A percentile compares a stretch with the other conserved stretches of the same genome.
Conservation (phyloP, 345 rosid genomes). For the Limnanthes douglasii region DNA sequence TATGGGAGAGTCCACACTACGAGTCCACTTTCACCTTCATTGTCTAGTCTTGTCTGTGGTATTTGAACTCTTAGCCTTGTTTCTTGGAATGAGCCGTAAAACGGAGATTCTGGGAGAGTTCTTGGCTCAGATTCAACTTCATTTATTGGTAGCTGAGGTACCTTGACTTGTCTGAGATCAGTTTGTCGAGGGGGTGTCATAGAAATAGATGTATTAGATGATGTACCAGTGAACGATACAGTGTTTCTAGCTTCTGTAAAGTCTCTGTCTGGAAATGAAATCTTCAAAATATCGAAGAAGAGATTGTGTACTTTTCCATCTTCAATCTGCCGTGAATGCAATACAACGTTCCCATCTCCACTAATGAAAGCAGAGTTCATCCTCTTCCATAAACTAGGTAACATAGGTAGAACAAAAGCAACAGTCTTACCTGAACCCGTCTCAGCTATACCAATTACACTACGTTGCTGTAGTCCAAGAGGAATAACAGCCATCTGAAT, state of each 20-base stretch:
- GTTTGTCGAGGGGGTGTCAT: slow-evolving; percentile 38
- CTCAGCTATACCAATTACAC: slow-evolving; percentile 90
- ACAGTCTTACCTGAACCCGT: slow-evolving; percentile 98
- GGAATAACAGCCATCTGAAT: slow-evolving; percentile 95
- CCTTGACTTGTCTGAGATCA: slow-evolving; percentile 44
- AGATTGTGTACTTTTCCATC: slow-evolving; percentile 95
- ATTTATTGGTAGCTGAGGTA: slow-evolving; percentile 28
- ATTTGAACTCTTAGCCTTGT: slow-evolving; percentile 52
- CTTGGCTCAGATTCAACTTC: slow-evolving; percentile 47
- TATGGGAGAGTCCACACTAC: too few relatives aligned
- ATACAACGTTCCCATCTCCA: slow-evolving; percentile 49
- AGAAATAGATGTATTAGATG: slow-evolving; percentile 28
- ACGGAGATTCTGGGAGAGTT: too few relatives aligned
- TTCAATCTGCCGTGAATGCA: slow-evolving; percentile 87
- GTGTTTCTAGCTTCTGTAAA: slow-evolving; percentile 69
- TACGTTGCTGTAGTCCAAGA: slow-evolving; percentile 80
- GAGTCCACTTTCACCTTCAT: too few relatives aligned
- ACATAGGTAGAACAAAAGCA: slow-evolving; percentile 92
- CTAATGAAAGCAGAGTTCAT: slow-evolving; percentile 47
- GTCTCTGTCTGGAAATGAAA: slow-evolving; percentile 79
- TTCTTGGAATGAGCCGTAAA: slow-evolving; percentile 39
- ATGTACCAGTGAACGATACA: slow-evolving; percentile 48
- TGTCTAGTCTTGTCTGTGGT: too few relatives aligned
- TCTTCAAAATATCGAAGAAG: slow-evolving; percentile 88
- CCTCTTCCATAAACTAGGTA: slow-evolving; percentile 83